Conservation (phyloP, 768 basidiomycete species). For the Porpolomopsis calyptriformis region DNA sequence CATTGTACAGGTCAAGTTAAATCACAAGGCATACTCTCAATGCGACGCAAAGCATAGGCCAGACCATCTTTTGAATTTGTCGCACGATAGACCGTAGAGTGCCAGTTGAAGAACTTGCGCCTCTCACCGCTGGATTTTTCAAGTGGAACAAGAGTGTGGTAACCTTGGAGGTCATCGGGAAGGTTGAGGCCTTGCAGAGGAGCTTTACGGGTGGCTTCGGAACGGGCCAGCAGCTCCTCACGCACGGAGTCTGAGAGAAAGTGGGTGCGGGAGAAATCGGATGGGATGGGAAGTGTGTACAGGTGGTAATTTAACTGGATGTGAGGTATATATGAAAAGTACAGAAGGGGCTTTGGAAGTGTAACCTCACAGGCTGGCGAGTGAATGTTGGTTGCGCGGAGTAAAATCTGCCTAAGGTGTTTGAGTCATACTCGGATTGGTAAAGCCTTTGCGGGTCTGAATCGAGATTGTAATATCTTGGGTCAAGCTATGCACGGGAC, state of each 20-base stretch:
- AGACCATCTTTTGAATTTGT: conserved; percentile 65
- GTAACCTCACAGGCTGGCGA: conserved; percentile 61
- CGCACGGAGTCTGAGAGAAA: conserved; percentile 34
- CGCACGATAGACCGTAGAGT: conserved; percentile 77
- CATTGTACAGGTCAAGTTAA: conserved; percentile 6
- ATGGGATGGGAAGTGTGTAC: conserved; percentile 64
- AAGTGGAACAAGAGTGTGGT: conserved; percentile 77
- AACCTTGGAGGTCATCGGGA: conserved; percentile 83
- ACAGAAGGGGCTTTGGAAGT: background rate
- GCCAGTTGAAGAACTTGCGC: conserved; percentile 76
- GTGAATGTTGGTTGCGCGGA: conserved; percentile 38
- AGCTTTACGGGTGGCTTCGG: conserved; percentile 56
- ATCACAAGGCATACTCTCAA: conserved; percentile 59
- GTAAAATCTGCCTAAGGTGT: conserved; percentile 28
- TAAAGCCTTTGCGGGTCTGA: conserved; percentile 8
- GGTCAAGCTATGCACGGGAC: conserved; percentile 16
- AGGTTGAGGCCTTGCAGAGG: conserved; percentile 44
- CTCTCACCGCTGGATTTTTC: conserved; percentile 49
- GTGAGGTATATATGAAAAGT: background rate
- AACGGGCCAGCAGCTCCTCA: conserved; percentile 36
- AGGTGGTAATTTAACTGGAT: conserved; percentile 83
- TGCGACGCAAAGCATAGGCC: conserved; percentile 66
- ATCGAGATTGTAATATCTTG: conserved; percentile 21
- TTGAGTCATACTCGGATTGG: conserved; percentile 27
- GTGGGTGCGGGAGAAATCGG: conserved; percentile 65